A percentile compares a stretch with the other conserved stretches of the same genome.
These are phyloP conservation scores for Thelephora aurantiotincta DNA, from an alignment of 768 basidiomycete species.

Conservation along the genomic window DNA sequence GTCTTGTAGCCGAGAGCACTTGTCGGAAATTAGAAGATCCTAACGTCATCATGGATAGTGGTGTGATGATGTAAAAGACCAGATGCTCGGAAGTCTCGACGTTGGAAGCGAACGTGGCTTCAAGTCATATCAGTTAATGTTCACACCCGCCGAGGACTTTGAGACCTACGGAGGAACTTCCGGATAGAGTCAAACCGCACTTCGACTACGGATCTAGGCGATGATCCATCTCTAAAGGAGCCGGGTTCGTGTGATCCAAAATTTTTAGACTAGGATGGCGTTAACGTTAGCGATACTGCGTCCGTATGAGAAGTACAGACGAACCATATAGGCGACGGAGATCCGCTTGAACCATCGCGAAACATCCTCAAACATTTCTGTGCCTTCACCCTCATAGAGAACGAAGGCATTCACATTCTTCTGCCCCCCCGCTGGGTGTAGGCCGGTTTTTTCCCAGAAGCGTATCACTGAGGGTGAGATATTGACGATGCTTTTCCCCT, in stretches of 20 bases:
- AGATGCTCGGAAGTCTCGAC: conserved; percentile 15
- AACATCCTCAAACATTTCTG: conserved; percentile 31
- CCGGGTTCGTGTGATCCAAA: conserved; percentile 46
- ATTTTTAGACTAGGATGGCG: conserved; percentile 35
- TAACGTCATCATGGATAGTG: conserved; percentile 43
- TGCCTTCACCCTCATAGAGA: conserved; percentile 48
- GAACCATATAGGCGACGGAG: conserved; percentile 42
- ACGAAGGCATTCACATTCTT: conserved; percentile 62
- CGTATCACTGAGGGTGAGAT: conserved; percentile 54
- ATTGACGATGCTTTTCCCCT: conserved; percentile 56
- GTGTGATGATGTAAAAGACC: conserved; percentile 59
- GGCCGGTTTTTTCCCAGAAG: conserved; percentile 79
- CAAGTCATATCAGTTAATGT: conserved; percentile 4
- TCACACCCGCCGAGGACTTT: neutral
- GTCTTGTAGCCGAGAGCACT: conserved; percentile 48
- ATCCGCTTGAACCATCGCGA: conserved; percentile 46
- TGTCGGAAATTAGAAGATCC: conserved; percentile 57
- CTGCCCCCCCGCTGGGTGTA: conserved; percentile 53
- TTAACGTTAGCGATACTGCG: conserved; percentile 9
- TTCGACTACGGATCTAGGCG: conserved; percentile 25
- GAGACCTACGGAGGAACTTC: conserved; percentile 41
- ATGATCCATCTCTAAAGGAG: conserved; percentile 33
- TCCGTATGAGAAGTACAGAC: conserved; percentile 13
- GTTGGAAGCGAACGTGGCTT: neutral
- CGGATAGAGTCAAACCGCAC: conserved; percentile 58